Evolutionary conservation across 495 filamentous ascomycete genomes (phyloP).

Genomic region (Annulohypoxylon stygium): DNA sequence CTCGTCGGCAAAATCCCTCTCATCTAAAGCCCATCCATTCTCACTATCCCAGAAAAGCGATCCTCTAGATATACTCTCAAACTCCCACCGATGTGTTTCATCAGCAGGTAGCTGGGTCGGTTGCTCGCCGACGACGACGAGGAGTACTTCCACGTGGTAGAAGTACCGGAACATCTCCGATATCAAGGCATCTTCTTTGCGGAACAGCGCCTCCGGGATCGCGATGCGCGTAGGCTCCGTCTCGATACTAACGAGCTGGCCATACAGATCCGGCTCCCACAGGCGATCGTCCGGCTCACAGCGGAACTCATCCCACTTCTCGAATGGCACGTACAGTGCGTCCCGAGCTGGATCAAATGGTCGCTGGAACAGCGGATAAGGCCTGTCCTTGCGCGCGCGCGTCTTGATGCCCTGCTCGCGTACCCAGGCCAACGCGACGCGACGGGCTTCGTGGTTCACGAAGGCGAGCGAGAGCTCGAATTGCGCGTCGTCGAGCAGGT

Average conservation of each 20-base stretch:
- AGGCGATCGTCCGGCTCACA: neutral
- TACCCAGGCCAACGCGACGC: neutral
- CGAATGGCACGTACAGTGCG: neutral
- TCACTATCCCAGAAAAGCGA: conserved; percentile 8
- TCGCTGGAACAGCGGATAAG: neutral
- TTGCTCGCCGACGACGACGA: neutral
- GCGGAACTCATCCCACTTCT: neutral
- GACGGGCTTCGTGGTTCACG: conserved; percentile 14
- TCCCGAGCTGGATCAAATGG: conserved; percentile 6
- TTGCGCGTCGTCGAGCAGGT: neutral
- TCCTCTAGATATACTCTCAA: neutral
- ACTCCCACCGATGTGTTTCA: neutral
- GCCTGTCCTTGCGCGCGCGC: neutral
- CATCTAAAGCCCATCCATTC: neutral
- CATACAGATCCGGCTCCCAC: neutral
- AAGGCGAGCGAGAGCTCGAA: conserved; percentile 9
- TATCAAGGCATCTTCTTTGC: neutral
- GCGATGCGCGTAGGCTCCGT: neutral
- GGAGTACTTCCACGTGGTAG: neutral
- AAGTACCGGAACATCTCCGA: conserved; percentile 4
- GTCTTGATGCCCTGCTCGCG: conserved; percentile 9
- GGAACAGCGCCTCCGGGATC: neutral
- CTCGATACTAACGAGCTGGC: neutral
- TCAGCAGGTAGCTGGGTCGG: neutral
- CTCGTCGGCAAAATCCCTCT: neutral